phyloP scores from a whole-genome alignment of 2,329 filamentous ascomycete genomes.

The Penicillium sp. region DNA sequence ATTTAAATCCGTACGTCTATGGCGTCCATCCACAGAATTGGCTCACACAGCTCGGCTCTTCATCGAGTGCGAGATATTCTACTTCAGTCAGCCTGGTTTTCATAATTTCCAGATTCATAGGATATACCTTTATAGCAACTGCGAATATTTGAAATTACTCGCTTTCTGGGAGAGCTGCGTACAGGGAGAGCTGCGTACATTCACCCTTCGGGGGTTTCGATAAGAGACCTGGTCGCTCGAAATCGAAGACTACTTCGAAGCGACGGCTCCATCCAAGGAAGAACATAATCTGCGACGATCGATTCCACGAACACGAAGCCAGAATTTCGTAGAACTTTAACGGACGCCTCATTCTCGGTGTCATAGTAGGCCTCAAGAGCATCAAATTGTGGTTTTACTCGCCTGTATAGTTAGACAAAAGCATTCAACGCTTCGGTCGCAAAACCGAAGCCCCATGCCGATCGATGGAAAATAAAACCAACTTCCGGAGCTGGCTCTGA shows the following conservation, averaged over 20 bases:
- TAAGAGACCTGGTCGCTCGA: not conserved
- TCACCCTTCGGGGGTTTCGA: not conserved
- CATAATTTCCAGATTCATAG: no score
- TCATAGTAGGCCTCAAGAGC: conserved; percentile 16
- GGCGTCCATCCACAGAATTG: no score
- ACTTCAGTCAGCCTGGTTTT: no score
- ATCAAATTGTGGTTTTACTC: conserved; percentile 8
- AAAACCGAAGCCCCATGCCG: conserved; percentile 26
- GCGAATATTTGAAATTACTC: no score
- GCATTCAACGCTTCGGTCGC: conserved; percentile 25
- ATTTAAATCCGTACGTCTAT: no score
- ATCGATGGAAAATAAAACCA: conserved; percentile 25
- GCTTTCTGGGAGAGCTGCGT: no score
- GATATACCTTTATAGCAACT: no score
- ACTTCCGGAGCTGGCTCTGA: conserved; percentile 20
- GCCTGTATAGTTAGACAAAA: conserved; percentile 21
- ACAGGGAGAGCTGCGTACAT: no score
- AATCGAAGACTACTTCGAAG: conserved; percentile 18
- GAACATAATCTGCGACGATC: conserved; percentile 12
- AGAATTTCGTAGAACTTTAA: conserved; percentile 15
- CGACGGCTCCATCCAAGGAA: conserved; percentile 21
- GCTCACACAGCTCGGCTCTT: no score
- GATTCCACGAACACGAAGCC: conserved; percentile 19
- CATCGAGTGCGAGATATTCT: no score
- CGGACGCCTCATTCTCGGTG: conserved; percentile 17